A percentile compares a stretch with the other conserved stretches of the same genome.
Evolutionary conservation across 1,284 basidiomycete species (phyloP).

Genomic region (Testicularia cyperi): DNA sequence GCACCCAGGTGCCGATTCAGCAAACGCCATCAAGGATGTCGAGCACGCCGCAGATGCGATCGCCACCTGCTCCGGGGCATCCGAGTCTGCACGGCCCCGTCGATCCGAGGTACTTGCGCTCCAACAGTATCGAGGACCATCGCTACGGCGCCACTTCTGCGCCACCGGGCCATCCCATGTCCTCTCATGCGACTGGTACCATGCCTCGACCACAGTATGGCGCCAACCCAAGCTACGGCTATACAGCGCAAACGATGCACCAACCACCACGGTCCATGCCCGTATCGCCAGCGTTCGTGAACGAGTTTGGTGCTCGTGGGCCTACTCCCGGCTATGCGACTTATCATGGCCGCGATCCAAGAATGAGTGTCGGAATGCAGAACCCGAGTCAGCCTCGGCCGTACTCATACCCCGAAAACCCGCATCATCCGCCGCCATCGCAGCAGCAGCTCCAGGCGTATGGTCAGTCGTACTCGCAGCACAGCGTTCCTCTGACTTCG

Average conservation of each 20-base stretch:
- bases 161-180: no score
- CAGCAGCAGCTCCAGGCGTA: slow-evolving; percentile 23
- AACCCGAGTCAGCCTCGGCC: slow-evolving; percentile 30
- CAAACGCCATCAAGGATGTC: slow-evolving; percentile 23
- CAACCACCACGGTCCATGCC: slow-evolving; percentile 8
- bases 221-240: slow-evolving; percentile 10
- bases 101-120: slow-evolving; percentile 6
- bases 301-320: slow-evolving; percentile 22
- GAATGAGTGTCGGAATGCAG: slow-evolving; percentile 15
- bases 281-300: slow-evolving; percentile 7
- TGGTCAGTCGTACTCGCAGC: slow-evolving; percentile 13
- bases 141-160: slow-evolving; percentile 10
- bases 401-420: slow-evolving; percentile 44
- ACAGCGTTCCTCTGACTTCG: slow-evolving; percentile 3
- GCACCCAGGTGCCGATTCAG: slow-evolving; percentile 13
- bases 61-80: slow-evolving; percentile 11
- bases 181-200: slow-evolving; percentile 9
- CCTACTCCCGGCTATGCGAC: slow-evolving; percentile 16
- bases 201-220: slow-evolving; percentile 21
- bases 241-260: slow-evolving; percentile 14
- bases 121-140: background rate
- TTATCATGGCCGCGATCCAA: slow-evolving; percentile 31
- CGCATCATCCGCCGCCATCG: no score
- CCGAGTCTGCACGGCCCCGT: slow-evolving; percentile 2
- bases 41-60: slow-evolving; percentile 29